phyloP scores from a whole-genome alignment of 768 basidiomycete species.

The Termitomyces sp. region DNA sequence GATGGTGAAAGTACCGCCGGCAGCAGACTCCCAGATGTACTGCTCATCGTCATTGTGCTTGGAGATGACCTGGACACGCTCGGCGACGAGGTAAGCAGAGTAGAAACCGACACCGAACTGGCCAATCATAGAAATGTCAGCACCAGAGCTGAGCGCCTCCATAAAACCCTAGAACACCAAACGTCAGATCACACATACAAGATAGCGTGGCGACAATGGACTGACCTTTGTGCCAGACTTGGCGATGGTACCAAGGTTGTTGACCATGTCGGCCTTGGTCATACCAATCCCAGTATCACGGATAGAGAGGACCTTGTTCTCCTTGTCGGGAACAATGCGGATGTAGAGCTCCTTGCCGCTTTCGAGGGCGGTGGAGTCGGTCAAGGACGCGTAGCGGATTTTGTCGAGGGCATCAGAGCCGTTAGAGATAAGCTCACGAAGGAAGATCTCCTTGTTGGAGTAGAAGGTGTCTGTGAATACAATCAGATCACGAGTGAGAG shows the following conservation, averaged over 20 bases:
- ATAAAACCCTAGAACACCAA: conserved; percentile 81
- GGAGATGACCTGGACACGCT: conserved; percentile 96
- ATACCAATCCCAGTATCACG: conserved; percentile 98
- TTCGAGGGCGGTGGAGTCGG: conserved; percentile 89
- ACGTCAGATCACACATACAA: conserved; percentile 2
- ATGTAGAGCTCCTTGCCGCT: conserved; percentile 90
- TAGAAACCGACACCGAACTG: conserved; percentile 99
- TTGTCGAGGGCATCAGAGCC: conserved; percentile 98
- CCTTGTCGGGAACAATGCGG: conserved; percentile 93
- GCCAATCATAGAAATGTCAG: conserved; percentile 95
- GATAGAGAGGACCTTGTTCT: conserved; percentile 86
- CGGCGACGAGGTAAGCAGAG: conserved; percentile 98
- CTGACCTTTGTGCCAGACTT: conserved; percentile 89
- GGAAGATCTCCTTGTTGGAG: conserved; percentile 99
- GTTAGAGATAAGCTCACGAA: conserved; percentile 97
- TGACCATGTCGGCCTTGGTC: conserved; percentile 99
- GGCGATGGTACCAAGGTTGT: conserved; percentile 96
- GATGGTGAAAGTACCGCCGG: conserved; percentile 99
- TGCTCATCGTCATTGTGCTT: conserved; percentile 99
- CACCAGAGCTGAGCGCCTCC: conserved; percentile 92
- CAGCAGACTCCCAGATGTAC: conserved; percentile 99
- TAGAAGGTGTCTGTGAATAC: conserved; percentile 88
- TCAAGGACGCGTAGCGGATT: conserved; percentile 95
- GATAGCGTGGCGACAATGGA: neutral
- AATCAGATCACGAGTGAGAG: conserved; percentile 7